A percentile compares a stretch with the other conserved stretches of the same genome.
These are phyloP conservation scores for Picea sitchensis DNA, from an alignment of 75 land plant genomes.

Conservation along the genomic window DNA sequence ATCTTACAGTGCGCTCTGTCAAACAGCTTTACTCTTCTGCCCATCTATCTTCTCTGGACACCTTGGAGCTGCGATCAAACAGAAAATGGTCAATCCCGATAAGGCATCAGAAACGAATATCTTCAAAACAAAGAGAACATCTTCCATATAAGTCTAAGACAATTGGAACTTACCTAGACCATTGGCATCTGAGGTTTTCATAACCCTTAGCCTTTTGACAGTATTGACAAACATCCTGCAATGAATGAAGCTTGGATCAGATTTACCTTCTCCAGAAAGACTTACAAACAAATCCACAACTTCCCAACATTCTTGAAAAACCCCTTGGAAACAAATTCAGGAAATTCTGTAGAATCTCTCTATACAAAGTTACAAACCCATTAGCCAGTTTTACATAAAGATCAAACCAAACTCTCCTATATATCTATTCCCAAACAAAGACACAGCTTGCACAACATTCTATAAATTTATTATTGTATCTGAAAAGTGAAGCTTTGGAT, in stretches of 20 bases:
- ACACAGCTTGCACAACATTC: not conserved
- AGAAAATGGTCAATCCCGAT: not conserved
- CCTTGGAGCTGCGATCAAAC: conserved; percentile 7
- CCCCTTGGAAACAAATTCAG: not conserved
- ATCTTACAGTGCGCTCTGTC: not conserved
- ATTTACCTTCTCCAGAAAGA: not conserved
- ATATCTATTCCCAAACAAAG: not conserved
- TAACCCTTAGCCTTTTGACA: conserved; percentile 74
- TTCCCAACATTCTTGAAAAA: not conserved
- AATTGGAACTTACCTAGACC: conserved; percentile 38
- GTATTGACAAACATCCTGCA: conserved; percentile 73
- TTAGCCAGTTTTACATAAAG: not conserved
- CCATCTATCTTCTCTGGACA: not conserved
- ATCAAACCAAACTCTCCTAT: not conserved
- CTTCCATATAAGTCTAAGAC: not conserved
- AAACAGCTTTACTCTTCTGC: conserved; percentile 11
- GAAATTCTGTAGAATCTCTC: not conserved
- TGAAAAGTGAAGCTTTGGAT: not conserved
- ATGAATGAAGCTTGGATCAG: not conserved
- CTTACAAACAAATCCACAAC: not conserved
- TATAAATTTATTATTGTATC: not conserved
- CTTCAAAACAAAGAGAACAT: not conserved
- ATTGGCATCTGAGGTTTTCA: conserved; percentile 67
- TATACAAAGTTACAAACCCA: not conserved
- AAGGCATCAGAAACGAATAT: not conserved